Evolutionary conservation across 2,329 filamentous ascomycete genomes (phyloP).

Genomic region (Raffaelea arxii): DNA sequence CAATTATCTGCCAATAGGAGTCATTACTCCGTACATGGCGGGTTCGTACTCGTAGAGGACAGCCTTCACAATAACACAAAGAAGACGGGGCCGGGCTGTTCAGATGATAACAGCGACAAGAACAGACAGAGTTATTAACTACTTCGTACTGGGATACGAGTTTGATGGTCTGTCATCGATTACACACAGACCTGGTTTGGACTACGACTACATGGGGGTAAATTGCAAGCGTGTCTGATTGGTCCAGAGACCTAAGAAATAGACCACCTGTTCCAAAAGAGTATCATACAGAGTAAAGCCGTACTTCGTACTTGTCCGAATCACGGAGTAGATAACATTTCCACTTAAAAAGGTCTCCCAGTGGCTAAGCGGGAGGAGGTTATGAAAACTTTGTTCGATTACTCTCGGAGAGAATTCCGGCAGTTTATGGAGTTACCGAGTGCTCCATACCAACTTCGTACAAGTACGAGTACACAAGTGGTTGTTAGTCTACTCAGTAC

Average conservation of each 20-base stretch:
- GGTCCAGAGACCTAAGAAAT: not conserved
- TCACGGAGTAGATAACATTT: no score
- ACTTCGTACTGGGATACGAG: not conserved
- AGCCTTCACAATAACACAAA: not conserved
- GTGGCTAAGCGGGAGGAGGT: no score
- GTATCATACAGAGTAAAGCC: no score
- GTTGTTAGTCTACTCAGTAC: not conserved
- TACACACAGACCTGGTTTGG: not conserved
- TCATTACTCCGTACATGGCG: not conserved
- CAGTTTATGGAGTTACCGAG: not conserved
- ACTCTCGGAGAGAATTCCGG: not conserved
- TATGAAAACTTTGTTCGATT: not conserved
- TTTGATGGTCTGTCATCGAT: conserved; percentile 1
- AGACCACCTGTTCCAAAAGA: no score
- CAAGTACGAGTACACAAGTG: no score
- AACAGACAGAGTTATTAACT: not conserved
- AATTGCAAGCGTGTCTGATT: not conserved
- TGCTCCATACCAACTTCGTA: not conserved
- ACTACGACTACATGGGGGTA: not conserved
- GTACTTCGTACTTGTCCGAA: no score
- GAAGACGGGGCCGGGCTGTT: not conserved
- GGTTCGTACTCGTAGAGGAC: not conserved
- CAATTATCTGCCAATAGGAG: not conserved
- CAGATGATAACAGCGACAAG: not conserved
- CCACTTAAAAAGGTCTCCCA: not conserved